Conservation (phyloP, 2,329 filamentous ascomycete species). For the Cordyceps cateniannulata region DNA sequence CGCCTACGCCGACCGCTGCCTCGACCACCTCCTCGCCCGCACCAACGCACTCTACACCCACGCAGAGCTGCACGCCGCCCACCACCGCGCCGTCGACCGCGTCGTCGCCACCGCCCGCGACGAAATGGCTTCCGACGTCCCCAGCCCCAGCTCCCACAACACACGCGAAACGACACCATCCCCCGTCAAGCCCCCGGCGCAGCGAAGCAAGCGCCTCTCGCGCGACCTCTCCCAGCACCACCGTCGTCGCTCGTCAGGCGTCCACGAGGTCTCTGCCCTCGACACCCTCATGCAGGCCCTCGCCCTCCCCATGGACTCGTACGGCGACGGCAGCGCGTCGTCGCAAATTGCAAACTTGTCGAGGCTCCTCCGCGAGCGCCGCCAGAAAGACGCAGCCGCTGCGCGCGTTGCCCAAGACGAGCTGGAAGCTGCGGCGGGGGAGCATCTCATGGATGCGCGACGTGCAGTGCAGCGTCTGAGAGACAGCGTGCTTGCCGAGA, state of each 20-base stretch:
- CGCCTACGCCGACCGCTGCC: conserved; percentile 46
- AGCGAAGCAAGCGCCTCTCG: conserved; percentile 18
- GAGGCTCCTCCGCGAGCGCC: conserved; percentile 33
- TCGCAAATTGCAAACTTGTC: conserved; percentile 26
- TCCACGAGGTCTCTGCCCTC: conserved; percentile 33
- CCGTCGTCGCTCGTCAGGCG: conserved; percentile 31
- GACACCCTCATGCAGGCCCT: conserved; percentile 44
- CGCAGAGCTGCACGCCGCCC: conserved; percentile 38
- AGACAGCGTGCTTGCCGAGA: conserved; percentile 49
- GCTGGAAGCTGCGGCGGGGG: conserved; percentile 38
- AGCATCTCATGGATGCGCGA: conserved; percentile 40
- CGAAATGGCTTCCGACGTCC: conserved; percentile 32
- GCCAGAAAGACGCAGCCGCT: conserved; percentile 37
- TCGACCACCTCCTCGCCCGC: conserved; percentile 45
- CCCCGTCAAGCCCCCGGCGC: conserved; percentile 28
- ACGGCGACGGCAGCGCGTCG: conserved; percentile 21
- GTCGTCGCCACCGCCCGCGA: conserved; percentile 37
- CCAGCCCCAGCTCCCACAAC: conserved; percentile 11
- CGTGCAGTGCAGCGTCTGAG: conserved; percentile 42
- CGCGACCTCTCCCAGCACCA: conserved; percentile 7
- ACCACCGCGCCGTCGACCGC: conserved; percentile 33
- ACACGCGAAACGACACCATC: conserved; percentile 18
- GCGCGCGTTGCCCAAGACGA: conserved; percentile 40
- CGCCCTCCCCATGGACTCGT: conserved; percentile 34
- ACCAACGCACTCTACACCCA: conserved; percentile 35